These are phyloP conservation scores for Sextonia rubra DNA, from an alignment of 164 flowering plant genomes.

Conservation along the genomic window DNA sequence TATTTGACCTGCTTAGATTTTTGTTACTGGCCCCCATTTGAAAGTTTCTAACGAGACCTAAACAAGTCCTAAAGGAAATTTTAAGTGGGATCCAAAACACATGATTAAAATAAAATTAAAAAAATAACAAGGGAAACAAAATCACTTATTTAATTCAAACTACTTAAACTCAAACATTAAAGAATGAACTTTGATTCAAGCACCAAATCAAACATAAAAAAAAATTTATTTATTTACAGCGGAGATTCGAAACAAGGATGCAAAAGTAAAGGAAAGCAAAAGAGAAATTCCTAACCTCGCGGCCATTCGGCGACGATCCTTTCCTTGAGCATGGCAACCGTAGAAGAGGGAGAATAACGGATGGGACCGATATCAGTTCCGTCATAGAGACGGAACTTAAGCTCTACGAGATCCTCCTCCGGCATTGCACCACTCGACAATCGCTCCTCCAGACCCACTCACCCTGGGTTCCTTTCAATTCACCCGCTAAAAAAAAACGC, in stretches of 20 bases:
- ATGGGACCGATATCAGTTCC: constrained; percentile 67
- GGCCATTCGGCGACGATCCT: constrained; percentile 65
- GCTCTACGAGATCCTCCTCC: constrained; percentile 58
- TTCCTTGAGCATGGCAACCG: constrained; percentile 57
- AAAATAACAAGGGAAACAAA: background rate
- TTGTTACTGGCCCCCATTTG: too few species aligned
- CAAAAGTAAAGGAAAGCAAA: background rate
- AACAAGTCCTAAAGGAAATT: too few species aligned
- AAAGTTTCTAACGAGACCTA: too few species aligned
- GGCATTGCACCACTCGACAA: constrained; percentile 30
- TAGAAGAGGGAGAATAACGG: constrained; percentile 49
- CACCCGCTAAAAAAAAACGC: too few species aligned
- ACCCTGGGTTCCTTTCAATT: too few species aligned
- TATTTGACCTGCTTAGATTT: too few species aligned
- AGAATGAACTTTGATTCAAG: too few species aligned
- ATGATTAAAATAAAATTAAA: too few species aligned
- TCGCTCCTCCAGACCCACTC: too few species aligned
- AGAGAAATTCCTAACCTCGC: constrained; percentile 30
- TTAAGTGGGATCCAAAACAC: too few species aligned
- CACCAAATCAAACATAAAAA: background rate
- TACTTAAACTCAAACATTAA: background rate
- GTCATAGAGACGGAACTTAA: constrained; percentile 55
- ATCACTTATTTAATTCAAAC: too few species aligned
- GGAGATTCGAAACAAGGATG: background rate
- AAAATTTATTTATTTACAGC: background rate